Percentiles rank a stretch among this genome's conserved stretches.
Conservation (phyloP, 495 filamentous ascomycete genomes). For the Lasiosphaeria miniovina region DNA sequence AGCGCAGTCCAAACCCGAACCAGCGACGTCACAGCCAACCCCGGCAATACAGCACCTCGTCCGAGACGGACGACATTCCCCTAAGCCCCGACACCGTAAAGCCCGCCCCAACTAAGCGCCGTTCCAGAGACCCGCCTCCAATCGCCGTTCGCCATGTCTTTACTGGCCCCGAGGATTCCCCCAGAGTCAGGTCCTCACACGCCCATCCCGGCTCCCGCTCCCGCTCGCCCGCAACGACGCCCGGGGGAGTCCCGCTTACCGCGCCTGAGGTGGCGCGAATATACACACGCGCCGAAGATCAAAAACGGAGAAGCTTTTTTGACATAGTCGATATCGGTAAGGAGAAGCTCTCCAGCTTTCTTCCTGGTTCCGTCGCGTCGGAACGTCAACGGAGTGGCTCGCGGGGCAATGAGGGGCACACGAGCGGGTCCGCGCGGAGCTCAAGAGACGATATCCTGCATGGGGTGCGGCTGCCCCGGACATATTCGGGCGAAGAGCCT, state of each 20-base stretch:
- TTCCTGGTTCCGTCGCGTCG: slow-evolving; percentile 14
- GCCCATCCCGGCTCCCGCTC: slow-evolving; percentile 14
- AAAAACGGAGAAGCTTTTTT: slow-evolving; percentile 17
- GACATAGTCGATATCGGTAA: slow-evolving; percentile 22
- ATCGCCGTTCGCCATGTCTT: slow-evolving; percentile 25
- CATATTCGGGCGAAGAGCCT: slow-evolving; percentile 23
- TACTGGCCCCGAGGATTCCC: slow-evolving; percentile 14
- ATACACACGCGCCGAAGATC: slow-evolving; percentile 12
- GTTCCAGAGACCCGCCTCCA: slow-evolving; percentile 24
- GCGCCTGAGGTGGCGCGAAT: neutral
- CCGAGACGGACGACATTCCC: slow-evolving; percentile 20
- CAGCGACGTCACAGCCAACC: slow-evolving; percentile 31
- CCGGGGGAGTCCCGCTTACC: neutral
- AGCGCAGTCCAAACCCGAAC: slow-evolving; percentile 9
- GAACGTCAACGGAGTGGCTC: slow-evolving; percentile 26
- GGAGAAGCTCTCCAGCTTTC: slow-evolving; percentile 23
- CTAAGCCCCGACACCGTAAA: slow-evolving; percentile 14
- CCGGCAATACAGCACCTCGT: slow-evolving; percentile 21
- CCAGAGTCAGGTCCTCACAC: slow-evolving; percentile 16
- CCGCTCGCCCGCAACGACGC: slow-evolving; percentile 2
- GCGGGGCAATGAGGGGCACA: slow-evolving; percentile 15
- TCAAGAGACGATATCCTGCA: slow-evolving; percentile 11
- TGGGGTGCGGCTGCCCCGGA: slow-evolving; percentile 17
- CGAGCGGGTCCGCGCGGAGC: neutral
- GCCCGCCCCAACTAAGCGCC: slow-evolving; percentile 10